Conservation (phyloP, 176 grass and related monocot genomes). For the Triticum dicoccoides region DNA sequence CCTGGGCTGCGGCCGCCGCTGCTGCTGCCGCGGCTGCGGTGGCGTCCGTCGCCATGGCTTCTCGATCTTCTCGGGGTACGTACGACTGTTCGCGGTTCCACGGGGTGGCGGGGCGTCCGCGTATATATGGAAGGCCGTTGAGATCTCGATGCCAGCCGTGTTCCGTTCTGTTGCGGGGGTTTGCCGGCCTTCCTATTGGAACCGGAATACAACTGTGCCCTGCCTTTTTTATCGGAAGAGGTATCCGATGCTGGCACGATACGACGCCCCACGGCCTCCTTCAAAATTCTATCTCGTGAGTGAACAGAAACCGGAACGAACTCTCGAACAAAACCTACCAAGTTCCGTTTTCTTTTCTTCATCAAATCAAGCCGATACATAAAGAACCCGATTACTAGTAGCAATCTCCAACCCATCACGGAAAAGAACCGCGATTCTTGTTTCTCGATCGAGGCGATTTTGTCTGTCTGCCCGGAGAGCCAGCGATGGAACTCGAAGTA, state of each 20-base stretch:
- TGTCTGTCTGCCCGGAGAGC: no score
- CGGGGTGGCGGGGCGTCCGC: neutral
- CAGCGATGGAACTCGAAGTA: no score
- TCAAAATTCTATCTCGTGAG: no score
- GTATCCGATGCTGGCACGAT: neutral
- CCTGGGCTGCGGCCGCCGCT: neutral
- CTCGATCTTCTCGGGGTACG: neutral
- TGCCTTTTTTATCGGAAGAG: neutral
- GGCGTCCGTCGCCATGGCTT: constrained; percentile 34
- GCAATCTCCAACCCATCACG: neutral
- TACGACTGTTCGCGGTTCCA: neutral
- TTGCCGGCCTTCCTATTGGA: neutral
- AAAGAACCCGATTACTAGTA: neutral
- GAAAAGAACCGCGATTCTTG: no score
- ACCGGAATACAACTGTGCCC: neutral
- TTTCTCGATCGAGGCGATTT: no score
- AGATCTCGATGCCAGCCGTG: neutral
- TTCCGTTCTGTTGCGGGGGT: neutral
- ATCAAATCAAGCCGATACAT: neutral
- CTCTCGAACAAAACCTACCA: neutral
- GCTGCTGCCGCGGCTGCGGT: neutral
- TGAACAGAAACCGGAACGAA: neutral
- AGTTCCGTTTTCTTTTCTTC: neutral
- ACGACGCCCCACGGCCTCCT: no score
- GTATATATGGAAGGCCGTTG: constrained; percentile 23